phyloP scores from a whole-genome alignment of 495 filamentous ascomycete genomes.

The Aspergillus ellipticus region DNA sequence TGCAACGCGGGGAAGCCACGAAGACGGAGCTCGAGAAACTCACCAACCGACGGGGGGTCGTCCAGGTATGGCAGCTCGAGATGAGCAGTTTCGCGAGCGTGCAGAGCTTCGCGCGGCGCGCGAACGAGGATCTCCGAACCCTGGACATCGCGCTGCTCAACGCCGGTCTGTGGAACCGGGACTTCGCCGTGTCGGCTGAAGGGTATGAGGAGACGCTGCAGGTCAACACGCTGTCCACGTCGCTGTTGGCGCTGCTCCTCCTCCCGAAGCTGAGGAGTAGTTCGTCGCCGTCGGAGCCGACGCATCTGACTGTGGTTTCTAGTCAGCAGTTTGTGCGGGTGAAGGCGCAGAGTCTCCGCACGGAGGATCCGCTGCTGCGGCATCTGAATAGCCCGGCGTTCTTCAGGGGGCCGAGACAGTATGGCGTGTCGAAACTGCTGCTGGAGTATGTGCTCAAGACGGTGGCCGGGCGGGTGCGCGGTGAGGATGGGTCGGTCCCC shows the following conservation, averaged over 20 bases:
- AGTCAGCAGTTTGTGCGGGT: slow-evolving; percentile 41
- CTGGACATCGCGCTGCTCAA: slow-evolving; percentile 46
- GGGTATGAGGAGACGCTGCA: slow-evolving; percentile 55
- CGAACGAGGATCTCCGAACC: slow-evolving; percentile 31
- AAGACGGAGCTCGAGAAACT: slow-evolving; percentile 44
- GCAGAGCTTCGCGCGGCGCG: slow-evolving; percentile 40
- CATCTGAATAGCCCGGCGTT: slow-evolving; percentile 27
- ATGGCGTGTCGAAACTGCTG: slow-evolving; percentile 46
- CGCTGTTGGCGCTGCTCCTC: slow-evolving; percentile 51
- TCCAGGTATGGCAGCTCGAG: slow-evolving; percentile 54
- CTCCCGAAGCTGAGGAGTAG: slow-evolving; percentile 44
- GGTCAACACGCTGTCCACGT: slow-evolving; percentile 58
- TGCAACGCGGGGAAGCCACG: slow-evolving; percentile 43
- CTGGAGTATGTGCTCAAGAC: slow-evolving; percentile 42
- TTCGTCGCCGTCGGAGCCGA: slow-evolving; percentile 21
- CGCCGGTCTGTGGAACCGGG: slow-evolving; percentile 40
- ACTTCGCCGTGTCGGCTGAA: slow-evolving; percentile 33
- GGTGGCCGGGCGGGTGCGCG: slow-evolving; percentile 28
- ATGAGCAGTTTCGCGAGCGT: slow-evolving; percentile 50
- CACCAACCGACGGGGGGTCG: slow-evolving; percentile 37
- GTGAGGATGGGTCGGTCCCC: slow-evolving; percentile 32
- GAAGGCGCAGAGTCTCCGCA: slow-evolving; percentile 30
- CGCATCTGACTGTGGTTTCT: slow-evolving; percentile 39
- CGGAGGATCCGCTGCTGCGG: slow-evolving; percentile 28
- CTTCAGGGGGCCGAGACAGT: slow-evolving; percentile 37